Base-by-base conservation (phyloP, 2,329 filamentous ascomycete species). In the Arthrobotrys iridis region DNA sequence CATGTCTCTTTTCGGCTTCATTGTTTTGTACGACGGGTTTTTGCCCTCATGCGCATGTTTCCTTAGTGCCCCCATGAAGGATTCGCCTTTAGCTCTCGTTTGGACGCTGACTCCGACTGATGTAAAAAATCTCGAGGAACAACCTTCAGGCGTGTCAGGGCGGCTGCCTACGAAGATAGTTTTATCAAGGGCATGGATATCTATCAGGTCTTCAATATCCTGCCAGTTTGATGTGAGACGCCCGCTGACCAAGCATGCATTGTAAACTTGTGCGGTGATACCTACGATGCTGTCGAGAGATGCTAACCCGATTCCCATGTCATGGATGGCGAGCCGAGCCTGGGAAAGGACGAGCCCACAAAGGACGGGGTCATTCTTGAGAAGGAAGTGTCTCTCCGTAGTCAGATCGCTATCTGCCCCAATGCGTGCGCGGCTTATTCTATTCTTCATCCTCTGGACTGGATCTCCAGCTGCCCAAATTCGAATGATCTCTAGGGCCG, bases 141-240 rank as follows among this genome's bases (percentile, higher is more conserved):
- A 59, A n/a, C 40, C 33, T 11, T 30, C 40, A 1, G 20, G 10
- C 2, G 18, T 33, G 4, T 15, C 6, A 5, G 63, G 63, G 2
- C 63, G 50, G 4, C 33, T 13, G 2, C 63, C 63, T 3, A 67
- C 30, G 18, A 67, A 67, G 4, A 67, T 58, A 1, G 26, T 37
- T 28, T 68, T 68, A 3, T 68, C 52, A 0, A 59, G n/a, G 1
- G 52, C 28, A 8, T 60, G 64, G 20, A 60, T 50, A 4, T 55
- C 50, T 1, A 68, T 68, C 13, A 68, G 20, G 40, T 68, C 41
- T 24, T 68, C 64, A 52, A 68, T 59, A 24, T 68, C 64, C 4
- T 40, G 18, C 64, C 64, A 68, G n/a, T 24, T 41, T 20, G 20
- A 5, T 11, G 35, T 30, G n/a, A 59, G 3, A 20, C 22, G 4